Percentiles rank a stretch among this genome's conserved stretches.
Evolutionary conservation across 1,139 yeast species (phyloP).

Genomic region (Hemisphaericaspora lyxosophila): DNA sequence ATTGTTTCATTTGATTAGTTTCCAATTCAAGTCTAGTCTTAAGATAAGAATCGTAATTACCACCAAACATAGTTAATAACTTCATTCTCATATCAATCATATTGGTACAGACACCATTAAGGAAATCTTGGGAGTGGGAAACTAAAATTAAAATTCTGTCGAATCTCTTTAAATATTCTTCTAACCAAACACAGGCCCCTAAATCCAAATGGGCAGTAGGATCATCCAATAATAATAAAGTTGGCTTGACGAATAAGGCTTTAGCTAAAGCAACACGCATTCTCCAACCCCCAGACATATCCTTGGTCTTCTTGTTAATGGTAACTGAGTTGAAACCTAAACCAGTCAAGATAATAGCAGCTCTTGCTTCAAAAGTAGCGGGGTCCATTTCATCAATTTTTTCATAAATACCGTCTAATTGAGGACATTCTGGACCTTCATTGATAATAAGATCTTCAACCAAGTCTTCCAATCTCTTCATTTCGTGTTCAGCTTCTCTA

Average conservation of each 20-base stretch:
- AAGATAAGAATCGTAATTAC: conserved; percentile 96
- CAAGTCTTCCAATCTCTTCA: conserved; percentile 85
- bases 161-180: conserved; percentile 92
- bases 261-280: conserved; percentile 89
- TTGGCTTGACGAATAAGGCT: conserved; percentile 86
- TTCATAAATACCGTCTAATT: conserved; percentile 87
- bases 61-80: conserved; percentile 78
- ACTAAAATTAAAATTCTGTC: conserved; percentile 92
- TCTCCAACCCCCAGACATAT: conserved; percentile 99
- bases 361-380: conserved; percentile 91
- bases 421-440: conserved; percentile 91
- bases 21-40: conserved; percentile 94
- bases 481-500: conserved; percentile 90
- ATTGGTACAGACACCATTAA: conserved; percentile 96
- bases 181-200: conserved; percentile 99
- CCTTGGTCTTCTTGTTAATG: conserved; percentile 83
- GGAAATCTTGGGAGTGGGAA: conserved; percentile 98
- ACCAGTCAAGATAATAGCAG: conserved; percentile 94
- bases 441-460: conserved; percentile 87
- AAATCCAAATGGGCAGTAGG: conserved; percentile 99
- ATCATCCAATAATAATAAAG: conserved; percentile 84
- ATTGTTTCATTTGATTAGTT: conserved; percentile 97
- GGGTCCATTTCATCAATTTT: conserved; percentile 97
- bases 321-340: conserved; percentile 89
- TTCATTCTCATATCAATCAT: conserved; percentile 95